These are phyloP conservation scores for Geotrichum siamense DNA, from an alignment of 1,139 yeast genomes.

Conservation along the genomic window DNA sequence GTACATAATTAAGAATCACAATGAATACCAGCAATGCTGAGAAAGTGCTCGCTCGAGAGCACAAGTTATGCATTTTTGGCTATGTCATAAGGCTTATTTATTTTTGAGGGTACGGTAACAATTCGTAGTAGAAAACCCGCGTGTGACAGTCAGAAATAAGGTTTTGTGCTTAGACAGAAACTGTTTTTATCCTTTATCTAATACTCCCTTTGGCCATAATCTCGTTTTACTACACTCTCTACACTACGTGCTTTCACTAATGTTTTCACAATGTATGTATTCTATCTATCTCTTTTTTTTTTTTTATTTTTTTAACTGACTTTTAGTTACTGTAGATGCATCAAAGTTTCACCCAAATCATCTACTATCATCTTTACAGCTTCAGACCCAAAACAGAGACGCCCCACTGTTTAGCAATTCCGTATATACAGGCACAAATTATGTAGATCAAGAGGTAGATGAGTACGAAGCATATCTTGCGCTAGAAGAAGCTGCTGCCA, in stretches of 20 bases:
- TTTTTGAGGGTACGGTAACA: no score
- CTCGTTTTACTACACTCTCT: no score
- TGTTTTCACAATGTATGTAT: conserved; percentile 32
- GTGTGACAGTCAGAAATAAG: no score
- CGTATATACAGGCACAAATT: conserved; percentile 2
- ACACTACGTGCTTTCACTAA: conserved; percentile 15
- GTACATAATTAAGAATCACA: no score
- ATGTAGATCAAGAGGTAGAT: conserved; percentile 4
- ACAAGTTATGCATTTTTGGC: no score
- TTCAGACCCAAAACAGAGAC: conserved; percentile 18
- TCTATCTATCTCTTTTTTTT: background rate
- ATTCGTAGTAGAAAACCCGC: no score
- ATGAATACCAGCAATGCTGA: no score
- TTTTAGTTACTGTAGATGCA: conserved; percentile 30
- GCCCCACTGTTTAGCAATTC: conserved; percentile 16
- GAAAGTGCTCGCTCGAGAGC: no score
- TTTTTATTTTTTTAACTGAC: background rate
- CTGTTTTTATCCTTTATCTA: no score
- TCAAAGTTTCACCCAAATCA: conserved; percentile 37
- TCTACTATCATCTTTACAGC: conserved; percentile 1
- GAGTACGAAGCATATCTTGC: conserved; percentile 13
- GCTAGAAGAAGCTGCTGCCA: conserved; percentile 14
- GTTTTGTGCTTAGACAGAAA: no score
- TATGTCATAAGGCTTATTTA: no score
- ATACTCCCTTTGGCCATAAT: no score